Conservation (phyloP, 768 basidiomycete genomes). For the Cystobasidium onofrii region DNA sequence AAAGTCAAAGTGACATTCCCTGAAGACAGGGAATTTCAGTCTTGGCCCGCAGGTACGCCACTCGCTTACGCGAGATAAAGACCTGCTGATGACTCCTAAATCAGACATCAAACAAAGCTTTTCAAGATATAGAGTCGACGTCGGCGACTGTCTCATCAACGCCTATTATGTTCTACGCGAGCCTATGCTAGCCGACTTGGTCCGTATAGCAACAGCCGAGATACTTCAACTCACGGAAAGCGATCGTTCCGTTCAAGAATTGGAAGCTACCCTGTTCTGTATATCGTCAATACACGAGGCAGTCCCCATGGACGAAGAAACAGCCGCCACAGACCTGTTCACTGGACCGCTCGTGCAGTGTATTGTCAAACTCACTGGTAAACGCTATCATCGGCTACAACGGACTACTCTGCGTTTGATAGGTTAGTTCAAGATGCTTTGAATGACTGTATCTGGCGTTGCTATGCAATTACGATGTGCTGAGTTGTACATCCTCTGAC, state of each 20-base stretch:
- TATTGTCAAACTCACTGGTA: conserved; percentile 59
- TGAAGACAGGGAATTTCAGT: conserved; percentile 3
- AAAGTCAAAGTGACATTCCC: conserved; percentile 33
- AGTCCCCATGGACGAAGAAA: conserved; percentile 46
- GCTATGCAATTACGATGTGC: not conserved
- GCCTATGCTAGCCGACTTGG: conserved; percentile 44
- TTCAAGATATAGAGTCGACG: conserved; percentile 32
- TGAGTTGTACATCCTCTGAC: conserved; percentile 30
- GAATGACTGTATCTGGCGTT: no score
- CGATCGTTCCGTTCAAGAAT: conserved; percentile 30
- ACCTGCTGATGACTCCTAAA: not conserved
- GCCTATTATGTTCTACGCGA: conserved; percentile 48
- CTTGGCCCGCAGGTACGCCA: conserved; percentile 38
- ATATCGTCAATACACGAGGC: conserved; percentile 47
- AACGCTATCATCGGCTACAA: conserved; percentile 46
- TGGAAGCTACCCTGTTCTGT: conserved; percentile 47
- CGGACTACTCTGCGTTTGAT: conserved; percentile 46
- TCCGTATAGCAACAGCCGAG: conserved; percentile 22
- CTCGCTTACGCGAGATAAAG: not conserved
- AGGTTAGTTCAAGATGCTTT: no score
- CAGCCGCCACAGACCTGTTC: conserved; percentile 52
- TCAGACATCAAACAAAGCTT: conserved; percentile 38
- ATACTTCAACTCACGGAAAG: conserved; percentile 34
- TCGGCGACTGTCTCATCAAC: conserved; percentile 39
- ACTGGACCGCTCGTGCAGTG: conserved; percentile 59